A percentile compares a stretch with the other conserved stretches of the same genome.
phyloP scores from a whole-genome alignment of 106 monocot species.

The Phalaenopsis aphrodite region DNA sequence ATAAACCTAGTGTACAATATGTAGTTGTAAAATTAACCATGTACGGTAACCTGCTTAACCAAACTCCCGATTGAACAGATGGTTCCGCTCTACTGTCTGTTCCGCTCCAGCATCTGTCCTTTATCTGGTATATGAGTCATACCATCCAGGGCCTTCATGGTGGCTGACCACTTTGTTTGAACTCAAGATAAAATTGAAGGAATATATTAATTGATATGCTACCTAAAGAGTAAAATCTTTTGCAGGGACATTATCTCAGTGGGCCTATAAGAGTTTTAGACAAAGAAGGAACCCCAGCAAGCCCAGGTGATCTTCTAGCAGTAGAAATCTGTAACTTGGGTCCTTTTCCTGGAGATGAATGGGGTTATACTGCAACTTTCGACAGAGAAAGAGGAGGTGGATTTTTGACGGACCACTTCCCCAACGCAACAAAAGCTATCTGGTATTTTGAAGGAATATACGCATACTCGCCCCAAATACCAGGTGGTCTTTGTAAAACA shows the following conservation, averaged over 20 bases:
- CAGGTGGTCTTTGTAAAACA: constrained; percentile 22
- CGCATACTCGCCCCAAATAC: constrained; percentile 82
- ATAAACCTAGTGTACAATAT: no score
- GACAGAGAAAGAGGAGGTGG: constrained; percentile 92
- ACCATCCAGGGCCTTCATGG: no score
- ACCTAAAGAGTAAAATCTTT: constrained; percentile 3
- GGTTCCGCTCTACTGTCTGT: no score
- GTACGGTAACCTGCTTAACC: no score
- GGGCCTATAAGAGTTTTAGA: constrained; percentile 62
- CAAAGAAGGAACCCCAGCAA: constrained; percentile 51
- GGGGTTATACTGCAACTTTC: constrained; percentile 83
- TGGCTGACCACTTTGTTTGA: no score
- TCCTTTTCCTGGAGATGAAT: constrained; percentile 83
- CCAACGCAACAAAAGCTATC: constrained; percentile 77
- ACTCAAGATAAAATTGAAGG: no score
- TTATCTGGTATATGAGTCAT: no score
- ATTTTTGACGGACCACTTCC: constrained; percentile 87
- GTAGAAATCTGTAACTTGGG: constrained; percentile 87
- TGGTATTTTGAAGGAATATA: constrained; percentile 97
- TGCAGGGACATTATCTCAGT: constrained; percentile 76
- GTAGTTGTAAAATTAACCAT: no score
- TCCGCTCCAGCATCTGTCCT: no score
- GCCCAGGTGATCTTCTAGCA: constrained; percentile 73
- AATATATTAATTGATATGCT: background rate
- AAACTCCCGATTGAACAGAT: no score